These are phyloP conservation scores for Paramecium primaurelia DNA, from an alignment of 73 alveolate genomes.

Conservation along the genomic window DNA sequence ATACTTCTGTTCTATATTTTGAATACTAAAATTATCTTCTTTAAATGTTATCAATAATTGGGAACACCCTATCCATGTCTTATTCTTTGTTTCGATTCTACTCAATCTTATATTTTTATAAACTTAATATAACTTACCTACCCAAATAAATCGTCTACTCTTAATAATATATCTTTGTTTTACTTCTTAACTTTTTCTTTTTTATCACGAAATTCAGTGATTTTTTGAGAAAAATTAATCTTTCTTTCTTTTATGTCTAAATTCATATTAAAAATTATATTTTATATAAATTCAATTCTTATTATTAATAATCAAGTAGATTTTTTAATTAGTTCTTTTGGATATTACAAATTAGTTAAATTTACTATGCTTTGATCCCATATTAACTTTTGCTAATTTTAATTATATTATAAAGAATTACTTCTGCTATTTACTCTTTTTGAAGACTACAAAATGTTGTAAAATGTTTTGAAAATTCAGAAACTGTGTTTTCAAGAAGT, in stretches of 20 bases:
- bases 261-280: not conserved
- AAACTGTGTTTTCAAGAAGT: not conserved
- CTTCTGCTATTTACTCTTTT: not conserved
- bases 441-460: not conserved
- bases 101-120: not conserved
- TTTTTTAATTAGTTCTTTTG: not conserved
- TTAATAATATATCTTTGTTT: not conserved
- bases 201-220: not conserved
- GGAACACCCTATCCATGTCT: not conserved
- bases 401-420: not conserved
- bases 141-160: not conserved
- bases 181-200: not conserved
- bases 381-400: not conserved
- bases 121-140: not conserved
- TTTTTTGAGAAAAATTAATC: not conserved
- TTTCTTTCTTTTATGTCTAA: not conserved
- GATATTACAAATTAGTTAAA: not conserved
- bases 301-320: not conserved
- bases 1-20: not conserved
- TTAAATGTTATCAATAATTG: not conserved
- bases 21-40: conserved; percentile 4
- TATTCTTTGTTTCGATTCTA: not conserved
- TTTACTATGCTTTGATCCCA: not conserved
- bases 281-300: not conserved
- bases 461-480: not conserved